Percentiles rank a stretch among this genome's conserved stretches.
These are phyloP conservation scores for Metschnikowia drakensbergensis DNA, from an alignment of 805 yeast species.

Conservation along the genomic window DNA sequence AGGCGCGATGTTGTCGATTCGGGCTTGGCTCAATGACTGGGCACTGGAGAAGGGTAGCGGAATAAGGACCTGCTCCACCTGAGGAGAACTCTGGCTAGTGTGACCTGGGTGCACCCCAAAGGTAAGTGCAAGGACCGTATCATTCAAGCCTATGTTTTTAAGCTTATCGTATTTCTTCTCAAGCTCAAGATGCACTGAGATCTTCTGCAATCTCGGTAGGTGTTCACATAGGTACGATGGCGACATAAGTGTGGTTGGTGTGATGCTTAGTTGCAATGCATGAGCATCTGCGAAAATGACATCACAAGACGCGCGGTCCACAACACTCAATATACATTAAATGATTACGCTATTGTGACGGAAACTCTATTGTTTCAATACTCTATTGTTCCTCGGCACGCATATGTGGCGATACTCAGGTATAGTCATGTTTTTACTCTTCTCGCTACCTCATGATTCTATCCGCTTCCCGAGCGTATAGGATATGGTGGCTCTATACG, in stretches of 20 bases:
- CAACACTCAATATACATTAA: too few species aligned
- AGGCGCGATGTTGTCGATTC: neutral
- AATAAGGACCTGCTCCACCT: neutral
- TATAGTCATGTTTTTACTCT: too few species aligned
- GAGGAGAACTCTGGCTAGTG: neutral
- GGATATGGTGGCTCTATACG: constrained; percentile 4
- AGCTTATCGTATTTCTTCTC: neutral
- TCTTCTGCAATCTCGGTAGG: constrained; percentile 16
- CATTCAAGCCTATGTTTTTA: neutral
- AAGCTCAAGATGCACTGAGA: constrained; percentile 9
- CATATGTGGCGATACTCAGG: too few species aligned
- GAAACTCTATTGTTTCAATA: too few species aligned
- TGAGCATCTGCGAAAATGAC: neutral
- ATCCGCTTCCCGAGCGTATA: neutral
- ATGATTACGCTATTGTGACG: too few species aligned
- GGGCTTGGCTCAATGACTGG: neutral
- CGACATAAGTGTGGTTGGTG: neutral
- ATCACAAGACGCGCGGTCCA: neutral
- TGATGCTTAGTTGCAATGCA: neutral
- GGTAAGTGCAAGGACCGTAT: neutral
- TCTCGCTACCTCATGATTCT: too few species aligned
- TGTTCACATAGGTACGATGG: constrained; percentile 14
- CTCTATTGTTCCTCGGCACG: too few species aligned
- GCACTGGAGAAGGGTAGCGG: neutral
- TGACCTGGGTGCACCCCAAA: neutral